Evolutionary conservation across 805 yeast species (phyloP).

Genomic region (Wickerhamomyces pijperi): DNA sequence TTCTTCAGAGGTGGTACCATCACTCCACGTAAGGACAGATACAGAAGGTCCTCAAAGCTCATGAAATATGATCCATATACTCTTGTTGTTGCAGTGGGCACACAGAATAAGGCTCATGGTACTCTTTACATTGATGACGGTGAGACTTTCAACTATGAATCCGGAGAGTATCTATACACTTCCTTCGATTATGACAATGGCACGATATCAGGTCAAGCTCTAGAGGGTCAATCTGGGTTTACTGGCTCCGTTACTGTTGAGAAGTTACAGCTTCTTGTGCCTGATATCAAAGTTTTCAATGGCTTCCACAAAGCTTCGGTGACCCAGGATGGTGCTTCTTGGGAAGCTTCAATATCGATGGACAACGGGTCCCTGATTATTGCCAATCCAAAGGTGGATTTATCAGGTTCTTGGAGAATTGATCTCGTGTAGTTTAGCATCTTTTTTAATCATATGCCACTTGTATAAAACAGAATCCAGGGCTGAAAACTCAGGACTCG

Average conservation of each 20-base stretch:
- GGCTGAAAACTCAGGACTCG: too few species aligned
- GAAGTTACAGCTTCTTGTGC: slow-evolving; percentile 40
- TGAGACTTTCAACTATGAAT: slow-evolving; percentile 45
- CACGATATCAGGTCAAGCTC: slow-evolving; percentile 19
- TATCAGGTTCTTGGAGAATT: slow-evolving; percentile 40
- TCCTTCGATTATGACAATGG: slow-evolving; percentile 28
- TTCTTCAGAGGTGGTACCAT: slow-evolving; percentile 73
- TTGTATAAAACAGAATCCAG: too few species aligned
- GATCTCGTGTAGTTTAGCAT: slow-evolving; percentile 12
- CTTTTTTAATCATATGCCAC: too few species aligned
- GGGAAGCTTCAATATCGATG: slow-evolving; percentile 23
- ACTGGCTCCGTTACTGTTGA: slow-evolving; percentile 31
- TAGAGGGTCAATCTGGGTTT: slow-evolving; percentile 18
- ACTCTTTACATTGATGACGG: slow-evolving; percentile 78
- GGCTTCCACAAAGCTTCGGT: slow-evolving; percentile 15
- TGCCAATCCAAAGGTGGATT: slow-evolving; percentile 37
- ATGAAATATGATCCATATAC: slow-evolving; percentile 79
- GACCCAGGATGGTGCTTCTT: slow-evolving; percentile 25
- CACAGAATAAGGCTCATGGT: slow-evolving; percentile 41
- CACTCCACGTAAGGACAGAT: slow-evolving; percentile 53
- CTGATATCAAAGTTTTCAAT: slow-evolving; percentile 3
- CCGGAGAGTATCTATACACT: slow-evolving; percentile 32
- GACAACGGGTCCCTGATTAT: slow-evolving; percentile 21
- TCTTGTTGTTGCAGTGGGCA: slow-evolving; percentile 46
- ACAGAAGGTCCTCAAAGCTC: slow-evolving; percentile 68